Base-by-base conservation (phyloP, 2,329 filamentous ascomycete genomes). In the Corniculantispora saksenae region DNA sequence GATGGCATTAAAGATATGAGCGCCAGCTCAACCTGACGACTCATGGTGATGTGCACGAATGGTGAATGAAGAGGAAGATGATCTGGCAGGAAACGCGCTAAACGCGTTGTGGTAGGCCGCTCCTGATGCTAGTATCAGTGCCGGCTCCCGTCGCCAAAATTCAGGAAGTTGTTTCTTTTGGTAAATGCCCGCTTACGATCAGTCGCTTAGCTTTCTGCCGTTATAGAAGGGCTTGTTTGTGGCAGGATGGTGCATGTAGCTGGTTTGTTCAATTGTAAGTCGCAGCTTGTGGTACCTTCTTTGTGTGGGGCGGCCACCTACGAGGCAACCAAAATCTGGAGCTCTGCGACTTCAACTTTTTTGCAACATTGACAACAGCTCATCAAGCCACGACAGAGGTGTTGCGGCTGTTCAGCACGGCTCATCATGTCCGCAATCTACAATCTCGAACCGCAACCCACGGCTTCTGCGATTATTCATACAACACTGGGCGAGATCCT, bases 391-490 rank as follows among this genome's bases (percentile, higher is more conserved):
- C 53, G 43, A 43, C 13, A 23, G 32, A 32, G 27, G 27, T 23
- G 43, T 47, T 17, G 7, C 19, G 12, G 40, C 19, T 7, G 23
- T 40, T 38, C 53, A 19, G 45, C 43, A 64, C n/a, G 17, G 17
- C 27, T 32, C 29, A 59, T 50, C 21, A 97, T 98, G 94, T 94
- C 93, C 65, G 84, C 91, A 53, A 89, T 94, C 65, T 98, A 98
- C 80, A 96, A 97, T 72, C 92, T 96, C 73, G 94, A 97, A 79
- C 94, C 95, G 61, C 93, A 94, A 74, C 93, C 95, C 54, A 97
- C 94, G 65, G 95, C 91, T 25, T 97, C 95, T 69, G 93, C 92
- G 64, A 89, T 97, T 70, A 84, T 99, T 50, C 90, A 96, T 78
- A 99, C 95, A 12, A 97, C 92, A 8, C 83, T 90, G 54, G 95